Evolutionary conservation across 495 filamentous ascomycete species (phyloP), one percentile per base, ranked within the genome.

Genomic region (Aspergillus homomorphus): DNA sequence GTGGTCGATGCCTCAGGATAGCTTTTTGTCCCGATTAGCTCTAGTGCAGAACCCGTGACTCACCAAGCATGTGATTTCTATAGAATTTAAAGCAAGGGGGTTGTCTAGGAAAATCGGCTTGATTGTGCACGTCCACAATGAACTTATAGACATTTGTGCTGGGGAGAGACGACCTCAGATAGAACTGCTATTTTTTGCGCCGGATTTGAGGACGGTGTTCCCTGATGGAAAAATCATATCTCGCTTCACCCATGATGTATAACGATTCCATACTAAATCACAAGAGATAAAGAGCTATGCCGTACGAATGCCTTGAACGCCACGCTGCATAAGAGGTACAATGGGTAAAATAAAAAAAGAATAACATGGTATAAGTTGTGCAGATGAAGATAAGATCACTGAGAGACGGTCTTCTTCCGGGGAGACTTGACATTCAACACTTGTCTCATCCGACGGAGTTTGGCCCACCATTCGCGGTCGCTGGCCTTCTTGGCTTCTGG

Each of bases 381-480:
- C 18, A 46, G 44, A 53, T 43, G 24, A 54, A 77, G 49, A 10
- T 51, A 44, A 42, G 57, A 55, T 62, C 53, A 60, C 33, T 62
- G 46, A 4, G 33, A 12, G n/a, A 51, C 55, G 15, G 69, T 50
- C 21, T 70, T 73, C 19, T 60, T 65, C 23, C 62, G 68, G 2
- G 74, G 73, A 1, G 71, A 69, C 46, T 76, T 80, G 7, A 80
- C 66, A 44, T 71, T 75, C 54, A 81, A 66, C 1, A 74, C 69
- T 52, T 80, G 75, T 67, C 74, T 73, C 65, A 82, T 70, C 20
- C 76, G 71, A 45, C 77, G 75, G 38, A 82, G 67, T 60, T 76
- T 81, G 0, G 77, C 69, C 80, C 79, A 81, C 73, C 80, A 76
- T 62, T 81, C 80, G 38, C 75, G 74, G 53, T 82, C 79, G 20